These are phyloP conservation scores for Penicillium pancosmium DNA, from an alignment of 495 filamentous ascomycete species.

Conservation along the genomic window DNA sequence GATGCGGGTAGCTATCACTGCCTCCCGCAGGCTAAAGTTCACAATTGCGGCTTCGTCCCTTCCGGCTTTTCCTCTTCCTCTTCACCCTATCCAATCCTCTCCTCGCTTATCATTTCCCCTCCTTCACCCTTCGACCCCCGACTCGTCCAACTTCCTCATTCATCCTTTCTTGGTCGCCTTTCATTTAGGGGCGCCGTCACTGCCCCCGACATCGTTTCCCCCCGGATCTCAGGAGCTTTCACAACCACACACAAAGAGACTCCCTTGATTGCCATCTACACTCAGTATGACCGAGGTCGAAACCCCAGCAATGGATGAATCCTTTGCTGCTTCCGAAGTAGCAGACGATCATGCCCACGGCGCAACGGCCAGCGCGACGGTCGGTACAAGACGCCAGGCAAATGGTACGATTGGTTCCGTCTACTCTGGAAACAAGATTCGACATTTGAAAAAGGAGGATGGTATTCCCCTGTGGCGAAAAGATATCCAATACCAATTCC, in stretches of 20 bases:
- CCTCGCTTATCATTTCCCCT: constrained; percentile 18
- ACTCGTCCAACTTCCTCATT: background rate
- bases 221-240: constrained; percentile 13
- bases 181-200: constrained; percentile 24
- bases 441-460: constrained; percentile 96
- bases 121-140: constrained; percentile 14
- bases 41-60: constrained; percentile 21
- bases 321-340: constrained; percentile 45
- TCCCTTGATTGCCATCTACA: constrained; percentile 9
- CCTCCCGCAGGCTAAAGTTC: constrained; percentile 1
- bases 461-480: constrained; percentile 95
- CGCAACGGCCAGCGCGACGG: constrained; percentile 54
- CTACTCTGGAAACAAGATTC: constrained; percentile 88
- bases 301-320: constrained; percentile 46
- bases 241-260: constrained; percentile 5
- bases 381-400: constrained; percentile 65
- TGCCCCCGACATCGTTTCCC: constrained; percentile 6
- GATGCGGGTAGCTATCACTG: constrained; percentile 34
- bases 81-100: constrained; percentile 12
- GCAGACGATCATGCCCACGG: constrained; percentile 51
- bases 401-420: constrained; percentile 69
- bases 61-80: constrained; percentile 24
- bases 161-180: constrained; percentile 17
- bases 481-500: constrained; percentile 96
- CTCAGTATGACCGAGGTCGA: constrained; percentile 47